Evolutionary conservation across 2,329 filamentous ascomycete genomes (phyloP), one percentile per base, ranked within the genome.

Genomic region (Scedosporium dehoogii): DNA sequence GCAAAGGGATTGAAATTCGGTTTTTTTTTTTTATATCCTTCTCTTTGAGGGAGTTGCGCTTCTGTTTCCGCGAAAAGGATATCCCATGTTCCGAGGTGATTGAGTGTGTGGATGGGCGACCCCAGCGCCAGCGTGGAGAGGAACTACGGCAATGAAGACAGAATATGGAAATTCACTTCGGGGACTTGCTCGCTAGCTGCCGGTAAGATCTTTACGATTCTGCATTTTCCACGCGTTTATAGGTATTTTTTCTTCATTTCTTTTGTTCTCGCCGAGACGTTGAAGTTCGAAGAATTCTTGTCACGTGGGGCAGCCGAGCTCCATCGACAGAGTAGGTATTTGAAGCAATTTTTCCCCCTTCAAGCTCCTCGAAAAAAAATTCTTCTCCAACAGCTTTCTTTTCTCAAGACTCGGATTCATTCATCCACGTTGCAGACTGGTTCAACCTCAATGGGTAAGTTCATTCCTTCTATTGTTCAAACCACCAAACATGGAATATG

Each of bases 401-500:
- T 4, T 48, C 44, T 4, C 44, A 18, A 7, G 21, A 48, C 44
- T 16, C 6, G 18, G 44, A n/a, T 21, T 48, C 12, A 48, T 48
- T 12, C 44, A 48, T 48, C 44, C 18, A 18, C 42, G 18, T 46
- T 10, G 44, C 3, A 48, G 44, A 48, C 44, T 27, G 21, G 23
- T 21, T 21, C 51, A 55, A 61, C 23, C 59, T 62, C 59, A 48
- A 65, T 68, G 69, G 74, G 78, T 80, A 70, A 71, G 72, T 70
- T 18, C 60, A 63, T 27, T 23, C 16, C 51, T 25, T 27, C n/a
- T 6, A 21, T 56, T 23, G 38, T 41, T 10, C 60, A 56, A 6
- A 14, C 56, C 46, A 33, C 44, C 48, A 46, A 46, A 58, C 65
- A 72, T 71, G 71, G 73, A 69, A 82, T 10, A 63, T 83, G 81